A percentile compares a stretch with the other conserved stretches of the same genome.
These are phyloP conservation scores for Linnemannia schmuckeri DNA, from an alignment of 192 early-diverging fungal species.

Conservation along the genomic window DNA sequence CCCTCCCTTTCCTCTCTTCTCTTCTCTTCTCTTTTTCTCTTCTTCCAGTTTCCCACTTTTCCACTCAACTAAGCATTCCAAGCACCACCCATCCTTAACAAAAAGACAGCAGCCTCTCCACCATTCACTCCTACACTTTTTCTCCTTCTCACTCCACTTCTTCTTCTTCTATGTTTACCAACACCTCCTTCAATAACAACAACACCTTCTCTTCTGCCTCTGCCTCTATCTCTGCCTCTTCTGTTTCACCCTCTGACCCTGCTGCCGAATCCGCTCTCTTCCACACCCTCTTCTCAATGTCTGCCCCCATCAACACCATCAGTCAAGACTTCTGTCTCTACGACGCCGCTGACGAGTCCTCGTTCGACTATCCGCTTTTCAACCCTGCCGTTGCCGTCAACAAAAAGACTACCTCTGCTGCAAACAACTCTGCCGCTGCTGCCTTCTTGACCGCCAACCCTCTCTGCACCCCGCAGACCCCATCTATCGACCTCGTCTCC, in stretches of 20 bases:
- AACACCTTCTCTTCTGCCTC: not conserved
- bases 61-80: not conserved
- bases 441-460: conserved; percentile 25
- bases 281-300: conserved; percentile 51
- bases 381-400: conserved; percentile 18
- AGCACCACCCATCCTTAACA: not conserved
- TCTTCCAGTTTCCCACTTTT: not conserved
- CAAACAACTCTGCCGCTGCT: not conserved
- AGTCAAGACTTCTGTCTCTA: conserved; percentile 54
- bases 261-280: conserved; percentile 49
- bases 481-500: conserved; percentile 30
- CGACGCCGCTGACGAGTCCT: conserved; percentile 37
- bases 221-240: conserved; percentile 10
- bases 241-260: conserved; percentile 7
- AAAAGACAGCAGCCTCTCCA: not conserved
- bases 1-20: not conserved
- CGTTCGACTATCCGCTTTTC: conserved; percentile 52
- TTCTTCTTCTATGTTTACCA: conserved; percentile 26
- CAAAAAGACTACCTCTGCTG: conserved; percentile 4
- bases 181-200: not conserved
- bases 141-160: not conserved
- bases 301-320: conserved; percentile 55
- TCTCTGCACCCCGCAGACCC: conserved; percentile 48
- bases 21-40: not conserved
- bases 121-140: conserved; percentile 16